Evolutionary conservation across 805 yeast species (phyloP).

Genomic region (Isabelozyma heimii): DNA sequence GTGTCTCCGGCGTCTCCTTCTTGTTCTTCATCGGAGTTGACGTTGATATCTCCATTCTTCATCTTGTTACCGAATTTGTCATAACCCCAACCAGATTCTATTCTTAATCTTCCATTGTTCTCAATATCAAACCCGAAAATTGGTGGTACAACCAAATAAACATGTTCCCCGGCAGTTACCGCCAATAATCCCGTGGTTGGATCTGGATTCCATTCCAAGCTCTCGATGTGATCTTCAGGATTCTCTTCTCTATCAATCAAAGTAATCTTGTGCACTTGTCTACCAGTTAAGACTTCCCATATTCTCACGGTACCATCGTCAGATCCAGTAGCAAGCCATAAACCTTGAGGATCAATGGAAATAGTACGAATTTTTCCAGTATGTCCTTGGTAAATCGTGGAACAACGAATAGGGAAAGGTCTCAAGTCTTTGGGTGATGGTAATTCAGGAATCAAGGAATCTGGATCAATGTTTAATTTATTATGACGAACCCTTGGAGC

Average conservation of each 20-base stretch:
- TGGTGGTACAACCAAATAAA: conserved; percentile 83
- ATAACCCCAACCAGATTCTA: conserved; percentile 92
- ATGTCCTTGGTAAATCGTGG: conserved; percentile 85
- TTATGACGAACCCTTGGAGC: conserved; percentile 95
- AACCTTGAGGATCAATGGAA: conserved; percentile 83
- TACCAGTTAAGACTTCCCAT: conserved; percentile 96
- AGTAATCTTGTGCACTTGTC: conserved; percentile 76
- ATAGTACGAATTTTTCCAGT: conserved; percentile 76
- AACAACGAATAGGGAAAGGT: conserved; percentile 92
- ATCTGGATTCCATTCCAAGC: conserved; percentile 89
- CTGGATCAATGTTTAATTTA: conserved; percentile 92
- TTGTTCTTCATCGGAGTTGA: conserved; percentile 37
- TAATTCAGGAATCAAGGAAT: conserved; percentile 88
- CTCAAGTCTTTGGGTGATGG: conserved; percentile 96
- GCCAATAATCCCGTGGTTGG: conserved; percentile 73
- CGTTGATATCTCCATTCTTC: conserved; percentile 34
- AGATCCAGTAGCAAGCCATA: conserved; percentile 96
- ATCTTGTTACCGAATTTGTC: conserved; percentile 58
- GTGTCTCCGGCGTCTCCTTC: conserved; percentile 33
- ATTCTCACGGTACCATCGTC: conserved; percentile 94
- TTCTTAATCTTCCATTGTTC: conserved; percentile 69
- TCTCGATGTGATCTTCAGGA: conserved; percentile 74
- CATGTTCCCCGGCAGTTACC: conserved; percentile 75
- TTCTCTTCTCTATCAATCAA: conserved; percentile 51
- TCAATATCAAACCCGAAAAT: conserved; percentile 86